A percentile compares a stretch with the other conserved stretches of the same genome.
phyloP scores from a whole-genome alignment of 768 basidiomycete genomes.

The Suillus variegatus region DNA sequence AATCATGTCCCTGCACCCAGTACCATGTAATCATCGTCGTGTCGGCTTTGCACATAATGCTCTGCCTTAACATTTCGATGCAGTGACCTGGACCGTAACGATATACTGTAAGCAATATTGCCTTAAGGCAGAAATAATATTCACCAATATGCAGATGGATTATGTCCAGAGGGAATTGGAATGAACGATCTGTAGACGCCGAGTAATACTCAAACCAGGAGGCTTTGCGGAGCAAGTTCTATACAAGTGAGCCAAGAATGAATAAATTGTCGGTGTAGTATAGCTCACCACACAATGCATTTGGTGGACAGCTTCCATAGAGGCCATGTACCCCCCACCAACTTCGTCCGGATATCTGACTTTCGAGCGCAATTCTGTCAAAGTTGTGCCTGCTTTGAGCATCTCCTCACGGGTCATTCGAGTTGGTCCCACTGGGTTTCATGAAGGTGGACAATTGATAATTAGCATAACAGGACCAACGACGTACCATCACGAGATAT shows the following conservation, averaged over 20 bases:
- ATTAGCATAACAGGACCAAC: not conserved
- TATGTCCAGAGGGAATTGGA: not conserved
- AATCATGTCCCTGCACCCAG: slow-evolving; percentile 7
- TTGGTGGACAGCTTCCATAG: slow-evolving; percentile 13
- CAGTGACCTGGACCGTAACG: slow-evolving; percentile 9
- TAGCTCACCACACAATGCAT: slow-evolving; percentile 12
- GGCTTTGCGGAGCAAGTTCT: slow-evolving; percentile 15
- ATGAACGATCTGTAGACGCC: not conserved
- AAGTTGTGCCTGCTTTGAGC: slow-evolving; percentile 7
- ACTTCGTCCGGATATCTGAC: slow-evolving; percentile 13
- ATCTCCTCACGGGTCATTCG: slow-evolving; percentile 10
- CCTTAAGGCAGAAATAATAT: not conserved
- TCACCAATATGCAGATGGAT: slow-evolving; percentile 10
- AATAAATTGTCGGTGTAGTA: not conserved
- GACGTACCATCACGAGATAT: slow-evolving; percentile 7
- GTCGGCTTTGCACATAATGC: slow-evolving; percentile 14
- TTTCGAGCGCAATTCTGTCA: slow-evolving; percentile 1
- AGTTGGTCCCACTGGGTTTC: not conserved
- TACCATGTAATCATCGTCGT: slow-evolving; percentile 15
- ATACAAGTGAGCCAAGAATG: not conserved
- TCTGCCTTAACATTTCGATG: slow-evolving; percentile 13
- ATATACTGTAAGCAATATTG: not conserved
- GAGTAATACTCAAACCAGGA: slow-evolving; percentile 12
- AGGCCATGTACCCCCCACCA: slow-evolving; percentile 13
- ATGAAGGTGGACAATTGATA: not conserved